Evolutionary conservation across 768 basidiomycete genomes (phyloP), one percentile per base, ranked within the genome.

Genomic region (Paxillus involutus): DNA sequence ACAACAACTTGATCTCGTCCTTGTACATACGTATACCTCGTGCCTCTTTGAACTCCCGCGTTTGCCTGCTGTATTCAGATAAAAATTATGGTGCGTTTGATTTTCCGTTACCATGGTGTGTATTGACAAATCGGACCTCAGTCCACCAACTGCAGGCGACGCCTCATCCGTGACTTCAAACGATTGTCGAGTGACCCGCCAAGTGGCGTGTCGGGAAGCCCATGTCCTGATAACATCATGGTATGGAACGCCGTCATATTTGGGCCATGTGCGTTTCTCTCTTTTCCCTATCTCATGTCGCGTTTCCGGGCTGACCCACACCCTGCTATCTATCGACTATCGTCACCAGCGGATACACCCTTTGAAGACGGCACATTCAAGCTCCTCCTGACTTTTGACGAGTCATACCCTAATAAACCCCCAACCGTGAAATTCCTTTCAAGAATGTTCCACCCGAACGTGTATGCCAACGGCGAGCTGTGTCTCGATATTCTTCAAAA

Each of bases 201-300:
- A 0, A 88, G 90, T 49, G 97, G 97, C 6, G 94, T 99, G 61
- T 95, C 93, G 4, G 97, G 96, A 13, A 95, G 93, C 64, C 96
- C 97, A 67, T 94, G 93, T 67, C 88, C 93, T 3, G 97, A 98
- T 69, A 98, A 98, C 70, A 97, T 99, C 72, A 97, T 98, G 94
- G 80, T 98, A 14, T 99, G 97, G 97, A 99, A 99, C 65, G 97
- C 97, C 2, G 97, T 99, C 53, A 99, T 99, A 58, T 98, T 99
- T 67, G 97, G 97, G 3, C 97, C 97, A 72, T 89, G 96, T 94
- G 55, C 65, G 88, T 74, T 16, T 35, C n/a, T 7, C 4, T 29
- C 21, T 16, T 26, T 33, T 41, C 50, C 41, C 36, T 24, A 6
- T 37, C 9, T 37, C 51, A 21, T 36, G 35, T 53, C 55, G 45